Percentiles rank a stretch among this genome's conserved stretches.
Conservation (phyloP, 1,284 basidiomycete species). For the Marasmius sp. region DNA sequence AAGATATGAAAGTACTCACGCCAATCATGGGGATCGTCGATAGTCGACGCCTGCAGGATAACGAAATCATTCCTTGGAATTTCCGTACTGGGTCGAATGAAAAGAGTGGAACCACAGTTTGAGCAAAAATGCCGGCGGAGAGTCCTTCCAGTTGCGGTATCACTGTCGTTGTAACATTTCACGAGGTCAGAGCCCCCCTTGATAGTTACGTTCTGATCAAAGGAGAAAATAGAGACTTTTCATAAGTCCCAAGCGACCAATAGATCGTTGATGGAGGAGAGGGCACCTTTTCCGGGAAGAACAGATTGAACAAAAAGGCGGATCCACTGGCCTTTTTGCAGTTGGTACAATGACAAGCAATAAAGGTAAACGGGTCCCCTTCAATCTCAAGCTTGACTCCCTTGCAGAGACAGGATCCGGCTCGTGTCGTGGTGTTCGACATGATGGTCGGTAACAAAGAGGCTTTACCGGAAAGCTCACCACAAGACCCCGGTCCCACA, state of each 20-base stretch:
- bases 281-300: slow-evolving; percentile 30
- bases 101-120: slow-evolving; percentile 33
- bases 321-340: slow-evolving; percentile 33
- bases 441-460: neutral
- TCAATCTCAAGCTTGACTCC: slow-evolving; percentile 24
- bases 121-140: slow-evolving; percentile 34
- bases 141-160: slow-evolving; percentile 28
- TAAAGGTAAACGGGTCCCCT: slow-evolving; percentile 33
- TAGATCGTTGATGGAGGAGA: neutral
- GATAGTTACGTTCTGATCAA: slow-evolving; percentile 13
- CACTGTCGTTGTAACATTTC: slow-evolving; percentile 27
- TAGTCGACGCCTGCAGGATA: slow-evolving; percentile 22
- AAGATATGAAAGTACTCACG: slow-evolving; percentile 16
- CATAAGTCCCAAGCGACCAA: neutral
- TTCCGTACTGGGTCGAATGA: slow-evolving; percentile 24
- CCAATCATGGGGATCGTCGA: slow-evolving; percentile 25
- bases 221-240: neutral
- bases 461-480: neutral
- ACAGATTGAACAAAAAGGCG: slow-evolving; percentile 31
- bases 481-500: too few relatives aligned
- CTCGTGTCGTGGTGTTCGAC: neutral
- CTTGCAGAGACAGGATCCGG: slow-evolving; percentile 31
- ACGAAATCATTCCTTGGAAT: slow-evolving; percentile 18
- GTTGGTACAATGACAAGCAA: slow-evolving; percentile 34
- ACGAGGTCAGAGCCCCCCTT: slow-evolving; percentile 26